Evolutionary conservation across 192 early-diverging fungal species (phyloP).

Genomic region (Backusella australiensis): DNA sequence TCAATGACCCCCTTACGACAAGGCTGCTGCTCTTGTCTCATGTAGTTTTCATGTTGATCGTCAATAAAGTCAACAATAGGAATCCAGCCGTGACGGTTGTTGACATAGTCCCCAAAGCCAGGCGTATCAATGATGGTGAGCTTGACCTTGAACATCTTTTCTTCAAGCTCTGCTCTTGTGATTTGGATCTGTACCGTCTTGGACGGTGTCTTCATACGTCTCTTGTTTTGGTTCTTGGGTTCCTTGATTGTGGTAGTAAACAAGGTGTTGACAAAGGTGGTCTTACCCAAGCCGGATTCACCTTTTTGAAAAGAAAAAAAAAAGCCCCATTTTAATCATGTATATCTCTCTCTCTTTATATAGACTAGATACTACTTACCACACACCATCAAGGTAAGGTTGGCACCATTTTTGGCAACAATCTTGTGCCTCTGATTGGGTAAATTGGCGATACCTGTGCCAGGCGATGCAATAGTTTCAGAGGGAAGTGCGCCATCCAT

Average conservation of each 20-base stretch:
- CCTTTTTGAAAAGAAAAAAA: constrained; percentile 41
- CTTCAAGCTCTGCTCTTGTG: constrained; percentile 96
- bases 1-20: constrained; percentile 88
- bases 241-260: constrained; percentile 73
- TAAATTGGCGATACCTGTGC: constrained; percentile 90
- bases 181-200: constrained; percentile 97
- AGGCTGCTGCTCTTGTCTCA: constrained; percentile 89
- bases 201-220: constrained; percentile 84
- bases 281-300: constrained; percentile 94
- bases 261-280: constrained; percentile 97
- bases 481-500: constrained; percentile 15
- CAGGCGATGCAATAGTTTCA: constrained; percentile 18
- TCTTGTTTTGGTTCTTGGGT: constrained; percentile 37
- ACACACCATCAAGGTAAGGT: constrained; percentile 97
- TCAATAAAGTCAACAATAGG: constrained; percentile 95
- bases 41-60: constrained; percentile 89
- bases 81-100: constrained; percentile 96
- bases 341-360: background rate
- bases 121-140: constrained; percentile 97
- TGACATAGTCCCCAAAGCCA: constrained; percentile 98
- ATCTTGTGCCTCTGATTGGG: constrained; percentile 93
- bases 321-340: background rate
- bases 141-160: constrained; percentile 91
- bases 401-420: constrained; percentile 90
- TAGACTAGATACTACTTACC: constrained; percentile 48